These are phyloP conservation scores for Candida loeiensis DNA, from an alignment of 805 yeast species.

Conservation along the genomic window DNA sequence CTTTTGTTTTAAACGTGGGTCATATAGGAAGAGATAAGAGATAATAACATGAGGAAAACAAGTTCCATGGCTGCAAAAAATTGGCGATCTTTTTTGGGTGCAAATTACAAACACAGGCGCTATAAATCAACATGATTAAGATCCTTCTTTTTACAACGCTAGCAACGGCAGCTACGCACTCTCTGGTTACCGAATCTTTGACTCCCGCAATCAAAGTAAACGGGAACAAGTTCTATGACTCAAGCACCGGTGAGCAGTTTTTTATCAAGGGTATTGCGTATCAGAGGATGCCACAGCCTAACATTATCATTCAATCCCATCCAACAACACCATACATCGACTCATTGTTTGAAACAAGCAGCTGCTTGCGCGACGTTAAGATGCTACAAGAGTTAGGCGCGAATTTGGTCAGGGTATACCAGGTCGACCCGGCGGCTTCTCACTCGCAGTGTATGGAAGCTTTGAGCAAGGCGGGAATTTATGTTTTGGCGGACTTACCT, in stretches of 20 bases:
- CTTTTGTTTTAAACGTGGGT: no score
- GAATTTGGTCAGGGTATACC: constrained; percentile 82
- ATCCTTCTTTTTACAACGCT: background rate
- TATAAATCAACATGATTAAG: background rate
- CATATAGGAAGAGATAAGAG: no score
- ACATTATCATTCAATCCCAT: background rate
- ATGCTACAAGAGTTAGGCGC: constrained; percentile 63
- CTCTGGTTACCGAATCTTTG: background rate
- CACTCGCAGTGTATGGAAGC: constrained; percentile 54
- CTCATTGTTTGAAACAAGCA: constrained; percentile 67
- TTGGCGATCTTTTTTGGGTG: constrained; percentile 3
- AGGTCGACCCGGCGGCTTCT: constrained; percentile 65
- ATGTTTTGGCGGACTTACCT: constrained; percentile 33
- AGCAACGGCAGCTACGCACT: background rate
- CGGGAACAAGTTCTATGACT: constrained; percentile 75
- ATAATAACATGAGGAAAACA: no score
- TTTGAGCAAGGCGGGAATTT: constrained; percentile 31
- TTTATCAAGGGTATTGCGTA: constrained; percentile 86
- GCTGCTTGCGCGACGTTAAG: constrained; percentile 83
- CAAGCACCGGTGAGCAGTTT: constrained; percentile 74
- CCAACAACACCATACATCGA: constrained; percentile 44
- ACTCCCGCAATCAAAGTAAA: constrained; percentile 51
- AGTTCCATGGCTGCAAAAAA: no score
- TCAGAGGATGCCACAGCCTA: constrained; percentile 53
- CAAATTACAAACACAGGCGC: background rate